A percentile compares a stretch with the other conserved stretches of the same genome.
Conservation (phyloP, 768 basidiomycete species). For the Leucogyrophana mollusca region DNA sequence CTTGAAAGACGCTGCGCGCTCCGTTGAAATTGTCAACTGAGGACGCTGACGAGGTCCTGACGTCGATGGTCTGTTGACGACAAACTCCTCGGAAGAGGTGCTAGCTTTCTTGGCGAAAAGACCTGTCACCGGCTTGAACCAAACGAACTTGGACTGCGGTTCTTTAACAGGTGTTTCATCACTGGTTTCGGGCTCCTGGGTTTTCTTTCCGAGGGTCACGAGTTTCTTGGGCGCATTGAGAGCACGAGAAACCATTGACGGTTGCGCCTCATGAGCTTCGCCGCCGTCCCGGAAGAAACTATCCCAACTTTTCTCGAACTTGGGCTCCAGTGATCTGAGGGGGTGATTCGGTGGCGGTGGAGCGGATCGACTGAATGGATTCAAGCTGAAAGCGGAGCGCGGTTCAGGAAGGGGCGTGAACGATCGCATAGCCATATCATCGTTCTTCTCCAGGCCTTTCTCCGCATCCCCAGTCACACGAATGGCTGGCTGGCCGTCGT, state of each 20-base stretch:
- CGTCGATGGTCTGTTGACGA: constrained; percentile 14
- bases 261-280: constrained; percentile 14
- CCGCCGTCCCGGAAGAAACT: constrained; percentile 38
- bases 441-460: constrained; percentile 16
- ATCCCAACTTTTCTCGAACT: constrained; percentile 42
- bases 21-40: constrained; percentile 43
- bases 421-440: constrained; percentile 33
- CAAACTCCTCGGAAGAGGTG: constrained; percentile 14
- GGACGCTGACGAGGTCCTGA: constrained; percentile 27
- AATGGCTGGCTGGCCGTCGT: constrained; percentile 13
- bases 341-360: constrained; percentile 24
- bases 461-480: constrained; percentile 19
- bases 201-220: constrained; percentile 44
- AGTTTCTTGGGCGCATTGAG: constrained; percentile 39
- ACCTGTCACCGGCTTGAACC: constrained; percentile 37
- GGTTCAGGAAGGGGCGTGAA: constrained; percentile 52
- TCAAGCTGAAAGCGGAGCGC: constrained; percentile 28
- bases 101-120: constrained; percentile 24
- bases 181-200: constrained; percentile 27
- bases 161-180: constrained; percentile 16
- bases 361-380: constrained; percentile 38
- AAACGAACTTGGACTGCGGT: constrained; percentile 19
- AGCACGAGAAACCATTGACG: constrained; percentile 21
- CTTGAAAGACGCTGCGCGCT: constrained; percentile 32
- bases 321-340: constrained; percentile 25